A percentile compares a stretch with the other conserved stretches of the same genome.
These are phyloP conservation scores for Dentipellis fragilis DNA, from an alignment of 768 basidiomycete genomes.

Conservation along the genomic window DNA sequence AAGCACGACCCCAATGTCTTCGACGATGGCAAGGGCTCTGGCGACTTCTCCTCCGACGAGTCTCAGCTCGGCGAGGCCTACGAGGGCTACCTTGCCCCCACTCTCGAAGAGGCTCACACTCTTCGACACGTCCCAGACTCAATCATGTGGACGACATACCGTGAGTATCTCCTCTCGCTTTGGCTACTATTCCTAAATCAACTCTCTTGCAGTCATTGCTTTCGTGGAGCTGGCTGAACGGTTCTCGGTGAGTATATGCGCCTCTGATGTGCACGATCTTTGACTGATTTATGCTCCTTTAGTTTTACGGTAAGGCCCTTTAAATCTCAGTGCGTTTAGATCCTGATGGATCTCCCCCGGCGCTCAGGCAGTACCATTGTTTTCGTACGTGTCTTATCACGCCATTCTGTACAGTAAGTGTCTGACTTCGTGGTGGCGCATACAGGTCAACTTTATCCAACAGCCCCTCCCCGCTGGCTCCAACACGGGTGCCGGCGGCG, in stretches of 20 bases:
- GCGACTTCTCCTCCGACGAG: neutral
- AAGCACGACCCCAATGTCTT: neutral
- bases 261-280: neutral
- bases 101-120: constrained; percentile 14
- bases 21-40: neutral
- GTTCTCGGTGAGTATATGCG: constrained; percentile 15
- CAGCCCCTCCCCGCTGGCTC: constrained; percentile 16
- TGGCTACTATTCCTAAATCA: neutral
- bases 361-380: constrained; percentile 8
- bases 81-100: constrained; percentile 12
- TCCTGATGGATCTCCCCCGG: neutral
- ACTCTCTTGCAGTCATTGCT: constrained; percentile 14
- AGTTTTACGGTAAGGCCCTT: constrained; percentile 10
- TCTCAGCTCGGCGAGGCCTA: neutral
- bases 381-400: constrained; percentile 4
- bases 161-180: neutral
- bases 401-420: neutral
- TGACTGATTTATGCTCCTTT: neutral
- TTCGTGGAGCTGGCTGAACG: constrained; percentile 20
- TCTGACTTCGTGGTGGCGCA: neutral
- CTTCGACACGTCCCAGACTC: constrained; percentile 17
- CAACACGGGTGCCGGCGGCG: constrained; percentile 15
- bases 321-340: too few relatives aligned
- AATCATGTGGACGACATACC: constrained; percentile 15
- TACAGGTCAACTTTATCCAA: constrained; percentile 19